Evolutionary conservation across 192 early-diverging fungal species (phyloP).

Genomic region (Cetraspora pellucida): DNA sequence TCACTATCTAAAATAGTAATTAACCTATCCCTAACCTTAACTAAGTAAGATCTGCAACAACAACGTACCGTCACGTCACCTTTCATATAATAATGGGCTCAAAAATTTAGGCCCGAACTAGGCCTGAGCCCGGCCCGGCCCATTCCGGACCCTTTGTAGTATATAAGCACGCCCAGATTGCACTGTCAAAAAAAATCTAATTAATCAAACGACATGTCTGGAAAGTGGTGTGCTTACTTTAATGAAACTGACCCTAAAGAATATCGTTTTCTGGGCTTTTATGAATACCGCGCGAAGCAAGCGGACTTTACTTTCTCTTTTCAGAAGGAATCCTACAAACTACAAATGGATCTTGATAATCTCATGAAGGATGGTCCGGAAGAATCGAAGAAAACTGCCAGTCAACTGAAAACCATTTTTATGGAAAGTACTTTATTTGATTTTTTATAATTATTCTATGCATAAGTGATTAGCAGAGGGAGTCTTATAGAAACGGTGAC

Average conservation of each 20-base stretch:
- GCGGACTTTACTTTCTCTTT: conserved; percentile 34
- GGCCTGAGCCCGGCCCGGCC: no score
- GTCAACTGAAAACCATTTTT: conserved; percentile 6
- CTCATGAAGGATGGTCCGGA: conserved; percentile 14
- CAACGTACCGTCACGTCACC: no score
- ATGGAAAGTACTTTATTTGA: background rate
- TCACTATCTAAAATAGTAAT: no score
- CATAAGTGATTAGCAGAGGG: conserved; percentile 21
- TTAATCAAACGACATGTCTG: no score
- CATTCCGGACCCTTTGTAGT: no score
- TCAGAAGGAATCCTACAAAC: conserved; percentile 28
- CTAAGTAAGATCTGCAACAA: no score
- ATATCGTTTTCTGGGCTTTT: conserved; percentile 31
- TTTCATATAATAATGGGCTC: no score
- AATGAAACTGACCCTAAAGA: conserved; percentile 23
- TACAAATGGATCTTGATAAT: conserved; percentile 18
- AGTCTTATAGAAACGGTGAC: conserved; percentile 31
- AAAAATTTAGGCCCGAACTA: no score
- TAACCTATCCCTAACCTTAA: no score
- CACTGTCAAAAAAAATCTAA: no score
- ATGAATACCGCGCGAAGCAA: conserved; percentile 34
- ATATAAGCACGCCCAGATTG: no score
- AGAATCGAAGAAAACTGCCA: conserved; percentile 26
- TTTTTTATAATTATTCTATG: conserved; percentile 26
- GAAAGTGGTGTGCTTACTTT: conserved; percentile 13